Evolutionary conservation across 352 stramenopile species (phyloP).

Genomic region (Pythium scleroteichum): DNA sequence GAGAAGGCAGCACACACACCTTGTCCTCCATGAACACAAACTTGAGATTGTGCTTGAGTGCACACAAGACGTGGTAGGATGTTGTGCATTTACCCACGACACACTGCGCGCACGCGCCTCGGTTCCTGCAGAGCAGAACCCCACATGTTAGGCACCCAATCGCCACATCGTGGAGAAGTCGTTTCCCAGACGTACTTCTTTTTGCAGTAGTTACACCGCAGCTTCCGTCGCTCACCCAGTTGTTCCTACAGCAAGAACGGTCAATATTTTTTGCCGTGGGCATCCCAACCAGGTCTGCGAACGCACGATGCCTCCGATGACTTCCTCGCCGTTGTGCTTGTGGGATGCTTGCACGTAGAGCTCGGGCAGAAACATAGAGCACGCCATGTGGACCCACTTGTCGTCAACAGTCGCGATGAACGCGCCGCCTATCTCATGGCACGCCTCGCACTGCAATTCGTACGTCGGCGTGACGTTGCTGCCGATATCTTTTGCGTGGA

Average conservation of each 20-base stretch:
- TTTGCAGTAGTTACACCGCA: constrained; percentile 79
- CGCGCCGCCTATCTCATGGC: constrained; percentile 51
- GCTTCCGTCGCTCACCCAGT: constrained; percentile 45
- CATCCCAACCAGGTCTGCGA: not conserved
- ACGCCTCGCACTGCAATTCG: constrained; percentile 57
- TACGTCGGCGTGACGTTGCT: constrained; percentile 54
- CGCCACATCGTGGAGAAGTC: not conserved
- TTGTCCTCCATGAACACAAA: constrained; percentile 64
- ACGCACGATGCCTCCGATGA: constrained; percentile 55
- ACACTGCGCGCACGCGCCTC: constrained; percentile 74
- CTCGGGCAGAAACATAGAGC: constrained; percentile 81
- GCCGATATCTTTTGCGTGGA: constrained; percentile 40
- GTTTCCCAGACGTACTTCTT: constrained; percentile 35
- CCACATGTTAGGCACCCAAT: constrained; percentile 12
- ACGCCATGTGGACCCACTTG: constrained; percentile 76
- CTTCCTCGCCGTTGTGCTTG: constrained; percentile 43
- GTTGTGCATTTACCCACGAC: constrained; percentile 63
- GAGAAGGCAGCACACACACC: constrained; percentile 24
- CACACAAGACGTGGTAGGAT: constrained; percentile 75
- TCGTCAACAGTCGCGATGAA: constrained; percentile 47
- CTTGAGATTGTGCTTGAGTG: constrained; percentile 56
- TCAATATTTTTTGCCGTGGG: not conserved
- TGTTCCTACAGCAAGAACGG: constrained; percentile 35
- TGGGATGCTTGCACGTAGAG: constrained; percentile 42
- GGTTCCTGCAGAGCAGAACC: constrained; percentile 39